phyloP scores from a whole-genome alignment of 2,329 filamentous ascomycete species.

The Pyrenophora graminea region DNA sequence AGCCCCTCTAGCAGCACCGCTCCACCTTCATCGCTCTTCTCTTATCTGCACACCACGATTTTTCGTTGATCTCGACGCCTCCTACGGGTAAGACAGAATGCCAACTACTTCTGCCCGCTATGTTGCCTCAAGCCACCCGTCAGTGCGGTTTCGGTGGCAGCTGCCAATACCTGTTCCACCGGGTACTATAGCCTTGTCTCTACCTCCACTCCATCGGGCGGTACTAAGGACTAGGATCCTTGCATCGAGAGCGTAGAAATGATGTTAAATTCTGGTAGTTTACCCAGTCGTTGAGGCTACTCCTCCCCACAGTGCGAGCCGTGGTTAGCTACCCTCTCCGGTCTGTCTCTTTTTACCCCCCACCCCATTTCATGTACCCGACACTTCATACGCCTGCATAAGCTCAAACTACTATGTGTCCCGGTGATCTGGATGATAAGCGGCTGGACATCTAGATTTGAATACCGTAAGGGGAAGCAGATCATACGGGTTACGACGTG shows the following conservation, averaged over 20 bases:
- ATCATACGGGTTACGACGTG: neutral
- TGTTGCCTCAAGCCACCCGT: neutral
- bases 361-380: conserved; percentile 1
- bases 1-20: too few relatives aligned
- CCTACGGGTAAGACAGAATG: neutral
- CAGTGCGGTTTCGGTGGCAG: neutral
- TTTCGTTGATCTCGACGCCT: too few relatives aligned
- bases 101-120: neutral
- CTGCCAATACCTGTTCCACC: neutral
- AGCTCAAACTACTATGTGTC: conserved; percentile 1
- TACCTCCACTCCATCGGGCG: neutral
- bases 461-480: conserved; percentile 4
- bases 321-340: neutral
- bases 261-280: neutral
- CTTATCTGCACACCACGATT: too few relatives aligned
- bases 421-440: conserved; percentile 25
- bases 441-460: conserved; percentile 10
- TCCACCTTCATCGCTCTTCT: too few relatives aligned
- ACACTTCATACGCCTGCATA: conserved; percentile 11
- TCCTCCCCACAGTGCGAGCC: neutral
- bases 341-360: neutral
- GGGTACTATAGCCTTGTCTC: neutral
- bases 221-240: neutral
- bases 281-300: too few relatives aligned
- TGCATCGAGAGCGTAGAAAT: neutral